phyloP scores from a whole-genome alignment of 169 alveolate species.

The Eimeria acervulina region DNA sequence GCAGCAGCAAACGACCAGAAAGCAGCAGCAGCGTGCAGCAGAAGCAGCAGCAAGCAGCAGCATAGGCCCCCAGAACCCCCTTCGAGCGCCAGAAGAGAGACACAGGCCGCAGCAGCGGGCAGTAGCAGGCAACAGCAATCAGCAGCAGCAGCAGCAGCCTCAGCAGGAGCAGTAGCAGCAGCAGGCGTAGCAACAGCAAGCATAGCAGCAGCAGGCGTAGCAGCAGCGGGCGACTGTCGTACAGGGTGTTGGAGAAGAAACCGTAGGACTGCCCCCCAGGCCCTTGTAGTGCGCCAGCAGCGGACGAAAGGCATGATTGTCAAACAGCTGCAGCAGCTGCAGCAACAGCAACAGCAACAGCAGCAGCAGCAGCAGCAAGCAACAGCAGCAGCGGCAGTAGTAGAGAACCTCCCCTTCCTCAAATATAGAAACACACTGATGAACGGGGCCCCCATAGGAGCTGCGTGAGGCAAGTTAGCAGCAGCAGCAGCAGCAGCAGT shows the following conservation, averaged over 20 bases:
- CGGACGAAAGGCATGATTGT: conserved; percentile 4
- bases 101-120: not conserved
- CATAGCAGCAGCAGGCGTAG: not conserved
- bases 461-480: too few species aligned
- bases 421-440: too few species aligned
- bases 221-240: not conserved
- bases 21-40: too few species aligned
- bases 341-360: conserved; percentile 21
- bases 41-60: not conserved
- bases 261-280: not conserved
- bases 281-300: conserved; percentile 49
- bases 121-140: not conserved
- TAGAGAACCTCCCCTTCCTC: too few species aligned
- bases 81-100: too few species aligned
- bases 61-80: too few species aligned
- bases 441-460: too few species aligned
- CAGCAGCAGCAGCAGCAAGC: conserved; percentile 20
- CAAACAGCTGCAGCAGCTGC: conserved; percentile 53
- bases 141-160: not conserved
- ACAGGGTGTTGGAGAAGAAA: not conserved
- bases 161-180: not conserved
- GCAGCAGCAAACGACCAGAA: too few species aligned
- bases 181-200: not conserved
- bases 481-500: not conserved
- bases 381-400: not conserved